Conservation (phyloP, 768 basidiomycete species). For the Favolaschia claudopus region DNA sequence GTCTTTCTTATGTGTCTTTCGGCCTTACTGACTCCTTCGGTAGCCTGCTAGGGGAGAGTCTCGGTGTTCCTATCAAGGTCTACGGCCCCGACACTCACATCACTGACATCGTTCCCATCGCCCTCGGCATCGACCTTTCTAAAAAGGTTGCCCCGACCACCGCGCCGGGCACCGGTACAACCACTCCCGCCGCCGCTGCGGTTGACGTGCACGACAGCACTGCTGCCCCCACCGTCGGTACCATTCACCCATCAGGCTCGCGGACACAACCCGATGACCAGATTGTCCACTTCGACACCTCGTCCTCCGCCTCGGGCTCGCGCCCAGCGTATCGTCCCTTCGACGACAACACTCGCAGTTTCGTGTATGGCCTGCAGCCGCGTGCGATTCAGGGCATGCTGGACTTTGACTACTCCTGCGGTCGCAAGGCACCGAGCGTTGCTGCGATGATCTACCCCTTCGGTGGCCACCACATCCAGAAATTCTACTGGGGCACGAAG, state of each 20-base stretch:
- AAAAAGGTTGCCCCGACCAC: conserved; percentile 45
- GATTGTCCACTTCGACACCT: conserved; percentile 86
- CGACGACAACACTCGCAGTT: conserved; percentile 91
- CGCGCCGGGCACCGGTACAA: conserved; percentile 56
- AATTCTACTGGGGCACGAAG: conserved; percentile 99
- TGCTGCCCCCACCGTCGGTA: conserved; percentile 60
- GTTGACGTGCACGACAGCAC: conserved; percentile 45
- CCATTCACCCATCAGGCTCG: conserved; percentile 79
- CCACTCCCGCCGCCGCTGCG: conserved; percentile 49
- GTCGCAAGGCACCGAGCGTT: conserved; percentile 87
- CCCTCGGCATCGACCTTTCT: conserved; percentile 80
- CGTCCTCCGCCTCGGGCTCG: conserved; percentile 40
- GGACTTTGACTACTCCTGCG: conserved; percentile 99
- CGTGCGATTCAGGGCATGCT: conserved; percentile 97
- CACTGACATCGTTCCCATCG: conserved; percentile 97
- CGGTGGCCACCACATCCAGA: conserved; percentile 99
- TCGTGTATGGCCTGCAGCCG: conserved; percentile 98
- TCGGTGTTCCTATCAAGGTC: conserved; percentile 96
- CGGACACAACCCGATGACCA: conserved; percentile 88
- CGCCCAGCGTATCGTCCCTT: conserved; percentile 92
- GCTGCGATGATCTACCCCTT: conserved; percentile 99
- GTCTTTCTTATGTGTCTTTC: neutral
- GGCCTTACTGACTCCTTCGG: neutral
- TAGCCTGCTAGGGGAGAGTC: conserved; percentile 87
- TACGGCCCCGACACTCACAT: conserved; percentile 99